Conservation (phyloP, 345 rosid genomes). For the Litchi chinensis region DNA sequence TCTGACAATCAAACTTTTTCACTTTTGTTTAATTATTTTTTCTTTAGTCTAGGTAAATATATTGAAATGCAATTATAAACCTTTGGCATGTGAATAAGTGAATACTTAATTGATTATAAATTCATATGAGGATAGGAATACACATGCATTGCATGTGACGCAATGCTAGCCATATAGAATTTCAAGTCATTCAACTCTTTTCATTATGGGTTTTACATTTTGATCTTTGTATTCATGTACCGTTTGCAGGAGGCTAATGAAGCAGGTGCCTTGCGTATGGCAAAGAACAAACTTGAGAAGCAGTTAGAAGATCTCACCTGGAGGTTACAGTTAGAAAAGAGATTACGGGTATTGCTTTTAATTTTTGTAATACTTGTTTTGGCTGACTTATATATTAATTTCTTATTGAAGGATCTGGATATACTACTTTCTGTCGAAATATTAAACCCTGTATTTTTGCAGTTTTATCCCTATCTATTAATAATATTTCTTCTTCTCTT, state of each 20-base stretch:
- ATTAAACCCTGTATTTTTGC: not conserved
- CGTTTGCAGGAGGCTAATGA: constrained; percentile 86
- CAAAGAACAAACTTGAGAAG: constrained; percentile 93
- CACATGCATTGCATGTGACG: not conserved
- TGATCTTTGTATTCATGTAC: constrained; percentile 7
- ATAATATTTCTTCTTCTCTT: not conserved
- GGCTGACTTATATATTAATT: not conserved
- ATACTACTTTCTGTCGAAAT: not conserved
- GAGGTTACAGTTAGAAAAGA: constrained; percentile 88
- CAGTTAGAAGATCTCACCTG: constrained; percentile 90
- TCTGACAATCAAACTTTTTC: not conserved
- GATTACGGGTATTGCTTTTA: constrained; percentile 70
- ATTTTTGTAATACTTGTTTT: constrained; percentile 22
- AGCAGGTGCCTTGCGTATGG: constrained; percentile 90
- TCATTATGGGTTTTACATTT: not conserved
- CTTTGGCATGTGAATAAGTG: not conserved
- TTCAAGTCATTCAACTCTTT: not conserved
- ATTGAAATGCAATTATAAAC: not conserved
- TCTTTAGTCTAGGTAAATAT: not conserved
- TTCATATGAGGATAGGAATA: not conserved
- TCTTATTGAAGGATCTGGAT: not conserved
- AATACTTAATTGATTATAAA: not conserved
- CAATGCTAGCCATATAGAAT: not conserved
- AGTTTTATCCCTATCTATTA: not conserved
- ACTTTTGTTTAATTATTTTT: not conserved